Percentiles rank a stretch among this genome's conserved stretches.
Evolutionary conservation across 306 rosid species (phyloP).

Genomic region (Prunus campanulata): DNA sequence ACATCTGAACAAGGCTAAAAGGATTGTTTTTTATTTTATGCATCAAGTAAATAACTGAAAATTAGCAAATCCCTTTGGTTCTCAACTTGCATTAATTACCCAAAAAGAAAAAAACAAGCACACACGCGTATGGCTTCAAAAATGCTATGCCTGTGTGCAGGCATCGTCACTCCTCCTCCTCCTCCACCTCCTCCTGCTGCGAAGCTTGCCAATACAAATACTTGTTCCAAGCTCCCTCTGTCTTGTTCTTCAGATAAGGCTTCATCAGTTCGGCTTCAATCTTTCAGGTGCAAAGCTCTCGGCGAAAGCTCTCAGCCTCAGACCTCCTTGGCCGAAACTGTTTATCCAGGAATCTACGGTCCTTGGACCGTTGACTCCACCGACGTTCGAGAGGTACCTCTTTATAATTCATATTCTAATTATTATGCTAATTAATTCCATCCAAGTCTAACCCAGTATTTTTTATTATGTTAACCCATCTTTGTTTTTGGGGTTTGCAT

Average conservation of each 20-base stretch:
- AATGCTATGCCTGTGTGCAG: not conserved
- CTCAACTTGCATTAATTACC: not conserved
- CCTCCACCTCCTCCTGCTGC: not conserved
- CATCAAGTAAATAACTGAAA: not conserved
- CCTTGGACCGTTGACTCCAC: constrained; percentile 79
- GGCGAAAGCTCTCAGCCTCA: constrained; percentile 41
- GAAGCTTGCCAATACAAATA: not conserved
- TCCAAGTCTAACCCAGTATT: not conserved
- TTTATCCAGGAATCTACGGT: constrained; percentile 74
- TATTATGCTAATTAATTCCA: not conserved
- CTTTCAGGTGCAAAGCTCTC: constrained; percentile 52
- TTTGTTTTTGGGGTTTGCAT: not conserved
- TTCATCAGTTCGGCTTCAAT: constrained; percentile 8
- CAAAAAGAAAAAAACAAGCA: not conserved
- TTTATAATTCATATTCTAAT: not conserved
- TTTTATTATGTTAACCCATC: not conserved
- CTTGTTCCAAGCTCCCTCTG: not conserved
- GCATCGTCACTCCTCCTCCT: constrained; percentile 8
- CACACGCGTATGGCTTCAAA: not conserved
- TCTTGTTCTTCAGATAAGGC: not conserved
- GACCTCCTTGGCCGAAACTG: constrained; percentile 31
- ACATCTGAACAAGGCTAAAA: not conserved
- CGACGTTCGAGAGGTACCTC: constrained; percentile 67
- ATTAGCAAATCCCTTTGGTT: not conserved
- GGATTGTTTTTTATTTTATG: not conserved